Base-by-base conservation (phyloP, 2,329 filamentous ascomycete genomes). In the Talaromyces marneffei region DNA sequence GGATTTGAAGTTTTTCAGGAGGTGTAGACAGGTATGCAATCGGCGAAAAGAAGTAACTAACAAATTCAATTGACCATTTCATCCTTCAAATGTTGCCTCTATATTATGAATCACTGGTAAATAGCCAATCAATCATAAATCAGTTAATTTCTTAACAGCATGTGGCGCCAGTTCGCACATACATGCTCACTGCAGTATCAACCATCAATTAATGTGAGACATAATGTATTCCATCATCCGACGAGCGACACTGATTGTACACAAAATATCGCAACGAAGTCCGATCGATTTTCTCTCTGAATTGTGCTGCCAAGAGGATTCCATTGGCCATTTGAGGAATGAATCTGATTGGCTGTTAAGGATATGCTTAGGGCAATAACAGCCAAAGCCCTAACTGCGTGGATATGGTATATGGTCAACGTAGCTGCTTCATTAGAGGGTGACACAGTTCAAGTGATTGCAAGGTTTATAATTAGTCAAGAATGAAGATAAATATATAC, bases 191-290 rank as follows among this genome's bases (percentile, higher is more conserved):
- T 25, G 18, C 40, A 9, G n/a, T n/a, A n/a, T n/a, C n/a, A n/a
- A 14, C 8, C 33, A n/a, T 18, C 8, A 8, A 56, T n/a, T n/a
- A 12, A 35, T 9, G 4, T 9, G 1, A n/a, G 16, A 16, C 27
- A 29, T 23, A 42, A 57, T 44, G 54, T 27, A 44, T 37, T 23
- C n/a, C 27, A 44, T 20, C 39, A 57, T 35, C 35, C 23, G 52
- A 40, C 52, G 20, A 23, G 40, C 18, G 4, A 44, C 3, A 9
- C 9, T 44, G 16, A 10, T 27, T 53, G 27, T 50, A 25, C 20
- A 37, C 2, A 57, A 37, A 27, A 20, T 20, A 27, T 58, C 56
- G 56, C 42, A 58, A 39, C 56, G 29, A 58, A 58, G 42, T 58
- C 56, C 56, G 56, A 55, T 37, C 33, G 5, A 2, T 31, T 53